phyloP scores from a whole-genome alignment of 805 yeast species.

The Sungouiozyma intestinalis region DNA sequence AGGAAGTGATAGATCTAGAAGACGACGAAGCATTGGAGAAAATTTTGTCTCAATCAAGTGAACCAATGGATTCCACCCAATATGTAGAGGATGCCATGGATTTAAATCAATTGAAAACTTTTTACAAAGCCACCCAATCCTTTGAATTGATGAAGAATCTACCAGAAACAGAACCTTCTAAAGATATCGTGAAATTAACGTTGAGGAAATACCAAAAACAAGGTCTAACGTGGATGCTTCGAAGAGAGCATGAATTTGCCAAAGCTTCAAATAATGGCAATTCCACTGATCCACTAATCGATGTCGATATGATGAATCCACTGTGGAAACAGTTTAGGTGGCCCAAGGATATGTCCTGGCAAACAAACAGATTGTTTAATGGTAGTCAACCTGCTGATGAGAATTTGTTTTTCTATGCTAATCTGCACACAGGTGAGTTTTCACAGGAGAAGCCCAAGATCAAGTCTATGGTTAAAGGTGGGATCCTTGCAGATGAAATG shows the following conservation, averaged over 20 bases:
- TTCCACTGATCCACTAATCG: constrained; percentile 24
- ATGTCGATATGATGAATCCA: constrained; percentile 61
- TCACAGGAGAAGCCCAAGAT: constrained; percentile 58
- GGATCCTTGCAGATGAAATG: constrained; percentile 93
- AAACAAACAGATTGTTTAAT: constrained; percentile 15
- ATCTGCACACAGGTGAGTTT: constrained; percentile 71
- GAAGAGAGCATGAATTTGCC: constrained; percentile 54
- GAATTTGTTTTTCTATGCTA: constrained; percentile 50
- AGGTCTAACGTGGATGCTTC: constrained; percentile 85
- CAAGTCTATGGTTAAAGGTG: constrained; percentile 57
- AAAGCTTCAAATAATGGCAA: constrained; percentile 14
- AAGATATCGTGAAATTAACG: constrained; percentile 41
- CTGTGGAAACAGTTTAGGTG: constrained; percentile 72
- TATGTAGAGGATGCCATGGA: constrained; percentile 36
- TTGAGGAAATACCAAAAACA: constrained; percentile 74
- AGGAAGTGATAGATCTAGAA: constrained; percentile 28
- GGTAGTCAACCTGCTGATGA: not conserved
- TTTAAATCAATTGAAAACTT: constrained; percentile 62
- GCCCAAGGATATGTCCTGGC: constrained; percentile 47
- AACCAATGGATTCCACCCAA: constrained; percentile 9
- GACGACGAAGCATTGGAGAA: constrained; percentile 24
- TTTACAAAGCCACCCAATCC: constrained; percentile 65
- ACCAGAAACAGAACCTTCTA: constrained; percentile 50
- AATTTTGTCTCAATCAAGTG: constrained; percentile 7
- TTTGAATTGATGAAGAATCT: constrained; percentile 43